Evolutionary conservation across 257 asterid genomes (phyloP).

Genomic region (Plantago ovata): DNA sequence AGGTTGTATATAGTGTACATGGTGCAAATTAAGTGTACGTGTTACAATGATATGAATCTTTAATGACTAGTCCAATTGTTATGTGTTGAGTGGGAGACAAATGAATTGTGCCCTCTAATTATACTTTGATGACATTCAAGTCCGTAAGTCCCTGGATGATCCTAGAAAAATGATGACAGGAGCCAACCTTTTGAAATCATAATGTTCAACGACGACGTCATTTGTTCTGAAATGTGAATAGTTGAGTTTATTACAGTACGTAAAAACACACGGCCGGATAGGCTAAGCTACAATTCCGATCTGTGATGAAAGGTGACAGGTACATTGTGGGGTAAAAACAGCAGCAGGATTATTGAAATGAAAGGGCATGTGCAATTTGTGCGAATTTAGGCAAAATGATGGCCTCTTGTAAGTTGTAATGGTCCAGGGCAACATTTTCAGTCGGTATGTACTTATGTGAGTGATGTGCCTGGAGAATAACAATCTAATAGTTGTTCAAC

Average conservation of each 20-base stretch:
- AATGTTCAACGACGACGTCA: too few relatives aligned
- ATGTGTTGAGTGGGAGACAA: neutral
- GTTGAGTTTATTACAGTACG: too few relatives aligned
- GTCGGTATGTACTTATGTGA: slow-evolving; percentile 13
- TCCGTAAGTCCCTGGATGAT: neutral
- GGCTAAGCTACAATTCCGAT: neutral
- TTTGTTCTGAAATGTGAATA: too few relatives aligned
- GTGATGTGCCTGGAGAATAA: slow-evolving; percentile 22
- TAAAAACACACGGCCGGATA: neutral
- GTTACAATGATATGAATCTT: slow-evolving; percentile 1
- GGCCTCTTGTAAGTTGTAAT: slow-evolving; percentile 11
- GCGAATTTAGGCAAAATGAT: slow-evolving; percentile 40
- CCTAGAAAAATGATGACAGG: neutral
- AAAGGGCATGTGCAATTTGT: slow-evolving; percentile 24
- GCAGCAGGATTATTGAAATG: too few relatives aligned
- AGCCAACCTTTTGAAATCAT: too few relatives aligned
- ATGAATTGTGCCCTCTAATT: neutral
- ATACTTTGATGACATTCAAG: neutral
- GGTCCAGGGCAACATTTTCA: slow-evolving; percentile 23
- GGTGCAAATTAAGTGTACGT: neutral
- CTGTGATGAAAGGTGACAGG: slow-evolving; percentile 12
- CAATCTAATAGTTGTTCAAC: slow-evolving; percentile 22
- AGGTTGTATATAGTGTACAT: neutral
- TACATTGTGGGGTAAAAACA: slow-evolving; percentile 9
- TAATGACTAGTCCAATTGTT: neutral